A percentile compares a stretch with the other conserved stretches of the same genome.
These are phyloP conservation scores for Diaporthe sp. DNA, from an alignment of 2,329 filamentous ascomycete species.

Conservation along the genomic window DNA sequence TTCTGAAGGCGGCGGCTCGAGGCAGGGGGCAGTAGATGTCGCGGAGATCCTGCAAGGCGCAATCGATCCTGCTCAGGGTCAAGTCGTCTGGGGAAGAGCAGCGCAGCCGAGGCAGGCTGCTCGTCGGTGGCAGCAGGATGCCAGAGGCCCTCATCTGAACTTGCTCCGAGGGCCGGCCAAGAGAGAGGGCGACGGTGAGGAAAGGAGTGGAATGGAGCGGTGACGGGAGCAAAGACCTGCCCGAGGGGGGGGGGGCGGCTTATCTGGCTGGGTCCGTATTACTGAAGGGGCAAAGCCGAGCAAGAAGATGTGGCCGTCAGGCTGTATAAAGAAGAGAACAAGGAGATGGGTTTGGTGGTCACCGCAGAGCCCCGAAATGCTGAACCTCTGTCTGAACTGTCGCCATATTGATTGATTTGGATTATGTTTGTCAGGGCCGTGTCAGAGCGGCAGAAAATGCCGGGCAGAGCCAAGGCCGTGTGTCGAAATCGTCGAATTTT, in stretches of 20 bases:
- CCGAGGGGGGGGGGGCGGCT: neutral
- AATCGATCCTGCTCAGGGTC: conserved; percentile 34
- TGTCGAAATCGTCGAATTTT: conserved; percentile 22
- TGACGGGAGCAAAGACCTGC: neutral
- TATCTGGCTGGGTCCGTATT: neutral
- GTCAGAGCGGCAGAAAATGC: neutral
- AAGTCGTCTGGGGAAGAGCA: conserved; percentile 28
- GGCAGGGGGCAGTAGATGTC: conserved; percentile 41
- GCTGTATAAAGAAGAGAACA: neutral
- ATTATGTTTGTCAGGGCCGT: neutral
- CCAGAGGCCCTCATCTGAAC: conserved; percentile 34
- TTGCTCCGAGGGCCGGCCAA: neutral
- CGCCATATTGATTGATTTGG: conserved; percentile 10
- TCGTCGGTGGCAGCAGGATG: conserved; percentile 35
- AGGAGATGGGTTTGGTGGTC: neutral
- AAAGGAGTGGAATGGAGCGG: neutral
- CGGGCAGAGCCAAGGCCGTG: conserved; percentile 13
- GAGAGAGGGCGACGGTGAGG: neutral
- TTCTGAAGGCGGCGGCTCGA: conserved; percentile 39
- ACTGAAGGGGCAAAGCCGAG: neutral
- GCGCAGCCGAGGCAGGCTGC: conserved; percentile 39
- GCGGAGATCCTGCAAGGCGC: conserved; percentile 38
- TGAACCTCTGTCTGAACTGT: conserved; percentile 13
- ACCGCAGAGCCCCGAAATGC: neutral
- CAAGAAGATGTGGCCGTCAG: neutral